A percentile compares a stretch with the other conserved stretches of the same genome.
phyloP scores from a whole-genome alignment of 495 filamentous ascomycete genomes.

The Penicillium atrosanguineum region DNA sequence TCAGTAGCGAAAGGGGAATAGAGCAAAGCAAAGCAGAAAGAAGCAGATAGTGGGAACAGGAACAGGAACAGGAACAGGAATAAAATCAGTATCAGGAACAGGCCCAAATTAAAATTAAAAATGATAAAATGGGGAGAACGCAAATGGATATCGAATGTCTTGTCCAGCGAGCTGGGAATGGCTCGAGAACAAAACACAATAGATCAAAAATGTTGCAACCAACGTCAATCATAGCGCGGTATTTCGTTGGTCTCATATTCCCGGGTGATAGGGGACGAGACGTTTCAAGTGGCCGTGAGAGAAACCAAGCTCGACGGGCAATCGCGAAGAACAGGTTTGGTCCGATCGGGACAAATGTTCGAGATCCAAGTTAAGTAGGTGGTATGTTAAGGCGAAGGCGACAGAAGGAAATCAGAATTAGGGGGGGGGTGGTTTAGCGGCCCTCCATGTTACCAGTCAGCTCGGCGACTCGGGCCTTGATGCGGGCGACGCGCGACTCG shows the following conservation, averaged over 20 bases:
- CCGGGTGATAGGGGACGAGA: not conserved
- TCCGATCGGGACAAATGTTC: not conserved
- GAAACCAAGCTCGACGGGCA: constrained; percentile 14
- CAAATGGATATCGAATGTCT: constrained; percentile 14
- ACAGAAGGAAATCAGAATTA: constrained; percentile 9
- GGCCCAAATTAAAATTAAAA: constrained; percentile 1
- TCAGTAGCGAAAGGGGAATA: constrained; percentile 35
- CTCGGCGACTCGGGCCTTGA: constrained; percentile 95
- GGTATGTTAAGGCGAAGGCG: constrained; percentile 7
- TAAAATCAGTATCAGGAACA: too few species aligned
- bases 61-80: not conserved
- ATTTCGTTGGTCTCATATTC: constrained; percentile 13
- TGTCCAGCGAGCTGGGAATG: constrained; percentile 9
- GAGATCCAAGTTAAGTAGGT: not conserved
- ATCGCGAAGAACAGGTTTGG: constrained; percentile 16
- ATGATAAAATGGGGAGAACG: not conserved
- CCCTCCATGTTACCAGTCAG: constrained; percentile 80
- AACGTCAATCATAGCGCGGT: constrained; percentile 21
- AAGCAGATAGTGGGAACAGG: not conserved
- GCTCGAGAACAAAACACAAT: not conserved
- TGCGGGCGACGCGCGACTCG: constrained; percentile 91
- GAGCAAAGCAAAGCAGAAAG: constrained; percentile 19
- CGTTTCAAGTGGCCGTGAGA: constrained; percentile 6
- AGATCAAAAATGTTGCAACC: not conserved
- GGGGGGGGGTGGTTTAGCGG: constrained; percentile 8